These are phyloP conservation scores for Phytophthora podocarpi DNA, from an alignment of 352 stramenopile species.

Conservation along the genomic window DNA sequence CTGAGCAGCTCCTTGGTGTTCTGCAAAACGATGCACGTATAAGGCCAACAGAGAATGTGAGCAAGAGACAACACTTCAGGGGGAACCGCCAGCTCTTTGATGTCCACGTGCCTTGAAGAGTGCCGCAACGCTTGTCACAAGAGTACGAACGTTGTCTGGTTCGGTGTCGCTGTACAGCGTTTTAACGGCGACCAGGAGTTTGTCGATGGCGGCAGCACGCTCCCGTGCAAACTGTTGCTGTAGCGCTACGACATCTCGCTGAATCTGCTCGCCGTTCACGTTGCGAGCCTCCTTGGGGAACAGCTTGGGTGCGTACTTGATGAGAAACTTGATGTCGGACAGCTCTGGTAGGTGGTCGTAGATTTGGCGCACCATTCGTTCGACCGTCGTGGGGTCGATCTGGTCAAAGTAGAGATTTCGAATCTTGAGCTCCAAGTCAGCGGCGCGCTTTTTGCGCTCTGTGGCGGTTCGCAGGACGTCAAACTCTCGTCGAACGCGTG, in stretches of 20 bases:
- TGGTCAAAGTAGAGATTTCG: conserved; percentile 90
- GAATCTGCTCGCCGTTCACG: conserved; percentile 71
- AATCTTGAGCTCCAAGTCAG: conserved; percentile 91
- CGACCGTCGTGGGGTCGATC: conserved; percentile 81
- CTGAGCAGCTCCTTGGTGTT: conserved; percentile 89
- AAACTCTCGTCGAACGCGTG: conserved; percentile 39
- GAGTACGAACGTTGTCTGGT: conserved; percentile 58
- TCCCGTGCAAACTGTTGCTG: conserved; percentile 73
- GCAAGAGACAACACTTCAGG: background rate
- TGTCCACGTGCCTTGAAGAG: conserved; percentile 70
- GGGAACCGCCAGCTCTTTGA: background rate
- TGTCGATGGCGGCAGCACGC: conserved; percentile 65
- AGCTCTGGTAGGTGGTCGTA: conserved; percentile 77
- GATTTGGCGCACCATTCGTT: conserved; percentile 81
- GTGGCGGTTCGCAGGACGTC: conserved; percentile 49
- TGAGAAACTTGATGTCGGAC: conserved; percentile 83
- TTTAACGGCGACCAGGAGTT: conserved; percentile 62
- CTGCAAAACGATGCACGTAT: conserved; percentile 18
- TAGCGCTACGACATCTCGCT: conserved; percentile 53
- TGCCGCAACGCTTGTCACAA: conserved; percentile 57
- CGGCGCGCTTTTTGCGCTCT: conserved; percentile 80
- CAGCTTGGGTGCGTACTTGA: conserved; percentile 68
- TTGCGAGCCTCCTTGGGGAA: conserved; percentile 70
- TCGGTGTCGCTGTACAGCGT: conserved; percentile 84
- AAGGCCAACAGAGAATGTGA: conserved; percentile 1